These are phyloP conservation scores for Chondrus crispus DNA, from an alignment of 23 red algal genomes.

Conservation along the genomic window DNA sequence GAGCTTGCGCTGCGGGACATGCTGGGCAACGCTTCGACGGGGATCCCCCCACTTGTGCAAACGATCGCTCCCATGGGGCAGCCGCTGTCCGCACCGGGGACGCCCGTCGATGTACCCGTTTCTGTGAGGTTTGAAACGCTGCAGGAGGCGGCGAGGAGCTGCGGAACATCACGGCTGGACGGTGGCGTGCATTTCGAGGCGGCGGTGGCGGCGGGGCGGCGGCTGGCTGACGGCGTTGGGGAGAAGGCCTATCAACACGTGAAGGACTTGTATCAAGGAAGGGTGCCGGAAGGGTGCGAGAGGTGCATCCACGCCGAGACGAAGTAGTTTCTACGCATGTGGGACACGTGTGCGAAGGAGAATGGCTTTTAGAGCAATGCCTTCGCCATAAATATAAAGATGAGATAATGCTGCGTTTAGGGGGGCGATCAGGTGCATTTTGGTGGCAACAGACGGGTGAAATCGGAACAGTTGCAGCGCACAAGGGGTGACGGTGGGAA, in stretches of 20 bases:
- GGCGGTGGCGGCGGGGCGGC: constrained; percentile 24
- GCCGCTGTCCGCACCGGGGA: not conserved
- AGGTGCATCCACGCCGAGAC: not conserved
- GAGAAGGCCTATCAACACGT: constrained; percentile 28
- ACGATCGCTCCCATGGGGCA: not conserved
- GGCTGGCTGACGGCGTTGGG: constrained; percentile 30
- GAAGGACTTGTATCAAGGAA: constrained; percentile 22
- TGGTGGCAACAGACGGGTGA: too few relatives aligned
- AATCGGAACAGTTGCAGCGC: too few relatives aligned
- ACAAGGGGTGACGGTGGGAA: too few relatives aligned
- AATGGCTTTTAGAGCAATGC: too few relatives aligned
- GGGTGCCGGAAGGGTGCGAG: constrained; percentile 30
- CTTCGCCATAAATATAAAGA: too few relatives aligned
- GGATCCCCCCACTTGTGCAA: constrained; percentile 14
- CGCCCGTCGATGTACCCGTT: constrained; percentile 8
- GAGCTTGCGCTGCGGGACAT: not conserved
- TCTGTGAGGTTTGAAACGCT: constrained; percentile 4
- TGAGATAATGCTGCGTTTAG: too few relatives aligned
- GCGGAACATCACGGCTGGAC: constrained; percentile 24
- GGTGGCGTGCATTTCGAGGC: constrained; percentile 49
- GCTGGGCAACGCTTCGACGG: not conserved
- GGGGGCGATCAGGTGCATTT: too few relatives aligned
- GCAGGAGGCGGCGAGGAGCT: constrained; percentile 46
- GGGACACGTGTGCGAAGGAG: too few relatives aligned
- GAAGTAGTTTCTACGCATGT: not conserved